Evolutionary conservation across 2,329 filamentous ascomycete genomes (phyloP), one percentile per base, ranked within the genome.

Genomic region (Bipolaris victoriae): DNA sequence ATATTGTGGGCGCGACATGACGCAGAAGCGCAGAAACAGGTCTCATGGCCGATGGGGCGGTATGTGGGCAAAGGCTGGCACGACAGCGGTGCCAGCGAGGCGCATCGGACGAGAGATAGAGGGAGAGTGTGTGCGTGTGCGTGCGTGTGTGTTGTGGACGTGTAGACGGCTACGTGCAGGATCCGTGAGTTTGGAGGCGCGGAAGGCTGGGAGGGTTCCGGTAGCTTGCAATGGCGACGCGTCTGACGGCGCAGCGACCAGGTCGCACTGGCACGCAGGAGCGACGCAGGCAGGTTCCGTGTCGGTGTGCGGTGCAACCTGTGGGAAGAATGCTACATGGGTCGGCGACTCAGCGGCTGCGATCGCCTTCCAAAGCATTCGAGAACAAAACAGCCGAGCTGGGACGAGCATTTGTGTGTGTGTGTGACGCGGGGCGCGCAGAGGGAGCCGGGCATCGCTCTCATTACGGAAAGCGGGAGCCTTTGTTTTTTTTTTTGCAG

Each of bases 131-230:
- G 26, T 29, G 26, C 9, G 26, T 20, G 20, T 3, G 7, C 10
- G 26, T 29, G 7, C 9, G 26, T 29, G 26, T 29, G 26, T 29
- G 26, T 10, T 29, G 26, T 29, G 26, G 7, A 29, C 26, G 33
- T 24, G 45, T 31, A 48, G 45, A 47, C 29, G 31, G 45, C 45
- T 36, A 35, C 31, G 10, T 70, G 62, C 70, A 68, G 62, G 58
- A 60, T 66, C 67, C 67, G 64, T 66, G 67, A 60, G 56, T 58
- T 55, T 70, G 68, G 68, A 60, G 52, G 61, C 49, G 67, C 69
- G 66, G 68, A 65, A 66, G 69, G 68, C 66, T 67, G 72, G 69
- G 65, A 71, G 64, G 58, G 64, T 73, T 71, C 63, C 63, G 61
- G 57, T 57, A 33, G 31, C 7, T 33, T 41, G 55, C 55, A 52